Conservation (phyloP, 306 rosid species). For the Luffa aegyptiaca region DNA sequence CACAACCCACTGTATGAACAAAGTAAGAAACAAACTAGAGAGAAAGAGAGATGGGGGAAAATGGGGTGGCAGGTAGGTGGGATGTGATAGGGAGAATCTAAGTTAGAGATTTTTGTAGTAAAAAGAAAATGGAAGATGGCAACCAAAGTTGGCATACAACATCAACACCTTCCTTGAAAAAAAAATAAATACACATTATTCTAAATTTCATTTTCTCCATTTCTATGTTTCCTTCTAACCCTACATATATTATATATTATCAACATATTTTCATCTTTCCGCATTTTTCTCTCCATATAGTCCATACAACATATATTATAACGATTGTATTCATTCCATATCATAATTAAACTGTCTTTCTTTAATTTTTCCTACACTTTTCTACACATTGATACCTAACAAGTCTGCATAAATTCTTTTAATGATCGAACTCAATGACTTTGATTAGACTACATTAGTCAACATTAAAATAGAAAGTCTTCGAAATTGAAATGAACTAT, state of each 20-base stretch:
- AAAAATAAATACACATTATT: not conserved
- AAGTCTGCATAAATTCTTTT: not conserved
- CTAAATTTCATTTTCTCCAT: not conserved
- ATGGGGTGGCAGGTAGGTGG: not conserved
- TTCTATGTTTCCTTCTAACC: not conserved
- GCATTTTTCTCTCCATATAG: not conserved
- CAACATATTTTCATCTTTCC: not conserved
- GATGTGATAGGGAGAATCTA: constrained; percentile 2
- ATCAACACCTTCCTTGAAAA: constrained; percentile 1
- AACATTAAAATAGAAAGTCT: not conserved
- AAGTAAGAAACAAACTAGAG: no score
- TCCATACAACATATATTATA: not conserved
- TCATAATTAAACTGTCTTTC: not conserved
- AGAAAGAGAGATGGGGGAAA: not conserved
- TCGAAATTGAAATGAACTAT: not conserved
- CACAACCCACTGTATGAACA: not conserved
- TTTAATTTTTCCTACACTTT: not conserved
- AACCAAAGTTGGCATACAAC: not conserved
- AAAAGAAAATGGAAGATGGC: not conserved
- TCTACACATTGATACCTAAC: not conserved
- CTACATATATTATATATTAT: not conserved
- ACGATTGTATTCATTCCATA: not conserved
- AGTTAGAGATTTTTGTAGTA: constrained; percentile 1
- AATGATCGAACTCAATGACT: not conserved
- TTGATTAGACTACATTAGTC: not conserved